A percentile compares a stretch with the other conserved stretches of the same genome.
Conservation (phyloP, 352 stramenopile species). For the Aphanomyces cochlioides region DNA sequence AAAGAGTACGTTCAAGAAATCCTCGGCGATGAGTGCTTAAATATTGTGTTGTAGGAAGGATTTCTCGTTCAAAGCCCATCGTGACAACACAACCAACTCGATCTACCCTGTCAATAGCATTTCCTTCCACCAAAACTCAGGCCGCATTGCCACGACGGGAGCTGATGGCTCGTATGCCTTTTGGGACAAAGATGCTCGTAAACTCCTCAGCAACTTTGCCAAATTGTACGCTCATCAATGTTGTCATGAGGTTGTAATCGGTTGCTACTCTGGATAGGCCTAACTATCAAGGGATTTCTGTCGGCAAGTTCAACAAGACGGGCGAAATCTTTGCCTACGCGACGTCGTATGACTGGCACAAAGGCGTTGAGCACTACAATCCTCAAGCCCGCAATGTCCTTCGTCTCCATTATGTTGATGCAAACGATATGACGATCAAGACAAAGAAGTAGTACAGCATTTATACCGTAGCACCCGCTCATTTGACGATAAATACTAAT, state of each 20-base stretch:
- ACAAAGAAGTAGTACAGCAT: constrained; percentile 60
- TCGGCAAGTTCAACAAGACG: constrained; percentile 89
- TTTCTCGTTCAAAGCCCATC: constrained; percentile 92
- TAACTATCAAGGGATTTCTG: constrained; percentile 87
- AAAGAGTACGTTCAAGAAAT: constrained; percentile 40
- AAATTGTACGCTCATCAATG: constrained; percentile 51
- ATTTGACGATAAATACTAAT: no score
- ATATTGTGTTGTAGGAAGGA: constrained; percentile 47
- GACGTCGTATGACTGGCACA: constrained; percentile 97
- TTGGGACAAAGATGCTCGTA: constrained; percentile 98
- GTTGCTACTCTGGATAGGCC: neutral
- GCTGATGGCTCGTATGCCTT: constrained; percentile 96
- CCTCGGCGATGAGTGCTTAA: no score
- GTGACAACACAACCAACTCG: constrained; percentile 57
- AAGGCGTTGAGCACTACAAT: constrained; percentile 89
- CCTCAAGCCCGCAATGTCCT: constrained; percentile 84
- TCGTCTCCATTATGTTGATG: constrained; percentile 86
- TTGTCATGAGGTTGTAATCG: neutral
- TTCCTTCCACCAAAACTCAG: constrained; percentile 87
- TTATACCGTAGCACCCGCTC: no score
- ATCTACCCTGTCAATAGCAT: constrained; percentile 90
- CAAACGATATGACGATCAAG: constrained; percentile 95
- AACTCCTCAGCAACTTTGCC: constrained; percentile 91
- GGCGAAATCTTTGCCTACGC: constrained; percentile 96
- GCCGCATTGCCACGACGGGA: constrained; percentile 95